Evolutionary conservation across 768 basidiomycete genomes (phyloP).

Genomic region (Clathrus columnatus): DNA sequence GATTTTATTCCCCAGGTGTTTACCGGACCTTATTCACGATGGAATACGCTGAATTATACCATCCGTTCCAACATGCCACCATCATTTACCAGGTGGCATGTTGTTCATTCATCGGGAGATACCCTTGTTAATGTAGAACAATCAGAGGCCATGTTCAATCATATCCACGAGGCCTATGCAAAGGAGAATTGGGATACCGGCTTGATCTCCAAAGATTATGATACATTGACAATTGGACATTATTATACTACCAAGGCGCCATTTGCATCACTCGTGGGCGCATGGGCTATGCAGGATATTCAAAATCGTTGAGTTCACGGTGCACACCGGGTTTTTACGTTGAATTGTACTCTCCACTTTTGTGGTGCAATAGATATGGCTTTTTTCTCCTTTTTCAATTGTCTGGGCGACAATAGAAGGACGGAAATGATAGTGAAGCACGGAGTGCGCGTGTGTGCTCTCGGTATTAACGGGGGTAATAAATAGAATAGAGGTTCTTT

Average conservation of each 20-base stretch:
- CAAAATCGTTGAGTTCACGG: background rate
- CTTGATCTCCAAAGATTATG: conserved; percentile 3
- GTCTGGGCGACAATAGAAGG: no score
- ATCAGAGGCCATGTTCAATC: conserved; percentile 49
- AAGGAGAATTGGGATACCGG: conserved; percentile 2
- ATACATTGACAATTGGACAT: background rate
- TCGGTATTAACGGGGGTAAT: no score
- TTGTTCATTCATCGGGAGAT: conserved; percentile 71
- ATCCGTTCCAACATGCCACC: background rate
- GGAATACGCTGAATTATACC: conserved; percentile 39
- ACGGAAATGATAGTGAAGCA: no score
- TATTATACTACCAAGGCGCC: conserved; percentile 9
- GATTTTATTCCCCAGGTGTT: conserved; percentile 68
- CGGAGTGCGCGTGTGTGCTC: no score
- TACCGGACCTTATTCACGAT: conserved; percentile 42
- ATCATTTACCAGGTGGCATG: conserved; percentile 48
- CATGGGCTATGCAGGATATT: conserved; percentile 14
- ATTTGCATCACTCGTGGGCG: conserved; percentile 2
- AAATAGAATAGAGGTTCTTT: no score
- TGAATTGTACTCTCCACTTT: background rate
- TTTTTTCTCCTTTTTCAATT: no score
- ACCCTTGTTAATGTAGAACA: conserved; percentile 56
- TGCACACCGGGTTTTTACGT: background rate
- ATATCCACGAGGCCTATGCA: conserved; percentile 35
- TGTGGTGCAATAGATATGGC: background rate